Evolutionary conservation across 2,329 filamentous ascomycete species (phyloP).

Genomic region (Neonectria ditissima): DNA sequence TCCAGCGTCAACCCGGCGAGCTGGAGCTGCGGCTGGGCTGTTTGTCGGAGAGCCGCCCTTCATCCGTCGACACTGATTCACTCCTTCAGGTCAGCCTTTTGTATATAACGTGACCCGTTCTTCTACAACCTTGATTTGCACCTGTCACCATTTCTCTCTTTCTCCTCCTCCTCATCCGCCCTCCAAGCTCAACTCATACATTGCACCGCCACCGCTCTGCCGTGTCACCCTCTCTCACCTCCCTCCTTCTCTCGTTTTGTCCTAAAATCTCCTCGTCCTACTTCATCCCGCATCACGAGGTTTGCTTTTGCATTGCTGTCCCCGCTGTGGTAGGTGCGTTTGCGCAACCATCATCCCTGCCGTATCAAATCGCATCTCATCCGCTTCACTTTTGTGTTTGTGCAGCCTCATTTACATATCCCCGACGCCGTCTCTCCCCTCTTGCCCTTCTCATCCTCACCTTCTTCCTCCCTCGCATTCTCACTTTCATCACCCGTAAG

Average conservation of each 20-base stretch:
- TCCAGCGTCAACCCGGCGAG: background rate
- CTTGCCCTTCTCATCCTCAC: background rate
- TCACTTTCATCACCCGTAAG: background rate
- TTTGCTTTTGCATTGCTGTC: background rate
- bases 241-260: background rate
- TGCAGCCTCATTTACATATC: background rate
- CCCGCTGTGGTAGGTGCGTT: background rate
- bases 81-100: background rate
- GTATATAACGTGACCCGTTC: background rate
- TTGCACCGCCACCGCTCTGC: background rate
- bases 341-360: background rate
- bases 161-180: background rate
- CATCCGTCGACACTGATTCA: background rate
- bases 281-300: background rate
- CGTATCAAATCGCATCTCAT: constrained; percentile 2
- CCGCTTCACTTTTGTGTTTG: background rate
- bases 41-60: background rate
- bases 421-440: background rate
- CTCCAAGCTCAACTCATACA: background rate
- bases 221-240: background rate
- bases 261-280: background rate
- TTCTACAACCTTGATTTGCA: background rate
- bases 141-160: background rate
- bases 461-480: background rate
- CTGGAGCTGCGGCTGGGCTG: background rate